Evolutionary conservation across 2,329 filamentous ascomycete species (phyloP), one percentile per base, ranked within the genome.

Genomic region (Aspergillus tamarii): DNA sequence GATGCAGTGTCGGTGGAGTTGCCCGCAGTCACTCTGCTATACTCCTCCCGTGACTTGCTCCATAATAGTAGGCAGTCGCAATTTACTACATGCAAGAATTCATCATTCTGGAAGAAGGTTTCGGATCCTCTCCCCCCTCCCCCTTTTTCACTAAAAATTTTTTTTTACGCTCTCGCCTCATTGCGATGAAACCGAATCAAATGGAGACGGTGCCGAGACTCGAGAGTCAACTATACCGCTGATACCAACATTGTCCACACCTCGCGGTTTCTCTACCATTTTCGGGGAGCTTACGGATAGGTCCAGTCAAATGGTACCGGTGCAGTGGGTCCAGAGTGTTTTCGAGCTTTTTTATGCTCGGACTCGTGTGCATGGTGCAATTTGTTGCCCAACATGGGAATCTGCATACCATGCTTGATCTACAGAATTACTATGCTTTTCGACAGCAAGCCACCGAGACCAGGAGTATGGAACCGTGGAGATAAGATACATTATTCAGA

Each of bases 321-420:
- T 16, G 23, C 26, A 32, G 48, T 52, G 48, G 48, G 48, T 52
- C 48, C 48, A 52, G 19, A 41, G 28, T 19, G 26, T 34, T 52
- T 52, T 32, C 21, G 28, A 32, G 11, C 43, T 52, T 61, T 64
- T 57, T 59, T 39, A 53, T 41, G 50, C 57, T 54, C 58, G 46
- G 54, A 64, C 58, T 53, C 48, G 39, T 41, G 52, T 64, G 59
- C 62, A 64, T 61, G 54, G 61, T 64, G 54, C 36, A 52, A 58
- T 65, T 41, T 65, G 64, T 65, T 65, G 64, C 64, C 64, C 64
- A 65, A 65, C 48, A 52, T 32, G 48, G 28, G 16, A 52, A 52
- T 52, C 60, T 56, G 60, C 52, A 59, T 52, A 52, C 28, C 36
- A 59, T 48, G 57, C 34, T 30, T 59, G 61, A 59, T 59, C 61